Base-by-base conservation (phyloP, 78 protist species). In the Mantamonas sphyraenae region DNA sequence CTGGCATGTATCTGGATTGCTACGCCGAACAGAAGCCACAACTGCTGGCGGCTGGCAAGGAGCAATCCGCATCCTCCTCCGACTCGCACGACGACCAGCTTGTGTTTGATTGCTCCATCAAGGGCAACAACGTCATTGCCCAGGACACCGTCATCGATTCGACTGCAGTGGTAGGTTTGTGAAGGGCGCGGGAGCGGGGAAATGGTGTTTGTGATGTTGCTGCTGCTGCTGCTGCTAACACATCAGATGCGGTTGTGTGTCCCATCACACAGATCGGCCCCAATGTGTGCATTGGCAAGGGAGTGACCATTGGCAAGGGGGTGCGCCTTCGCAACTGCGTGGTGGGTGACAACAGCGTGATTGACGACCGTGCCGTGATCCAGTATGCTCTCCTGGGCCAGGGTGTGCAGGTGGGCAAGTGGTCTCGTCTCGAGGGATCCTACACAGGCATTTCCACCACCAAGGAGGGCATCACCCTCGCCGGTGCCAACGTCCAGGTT, bases 221-320 rank as follows among this genome's bases (percentile, higher is more conserved):
- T n/a, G n/a, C n/a, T n/a, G n/a, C n/a, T n/a, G n/a, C n/a, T n/a
- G n/a, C n/a, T 7, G 14, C 60, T 16, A 26, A 55, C 37, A 12
- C 60, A 55, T 26, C 60, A 55, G 30, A 16, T 55, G 30, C 24
- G 14, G 30, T 16, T 7, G 30, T 16, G 60, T 16, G 30, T 55
- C 24, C 30, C 31, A 7, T 4, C 53, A 38, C 59, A 1, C 38
- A 63, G 79, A 31, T 63, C 31, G 72, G 79, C 20, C 79, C 79
- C 26, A 39, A 73, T 31, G 78, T 63, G 39, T 14, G 38, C 42
- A 45, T 73, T 8, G 78, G 78, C 2, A 60, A 68, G 7, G 30
- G 58, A 19, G 62, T 24, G 39, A 7, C 3, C 28, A n/a, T 64
- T 30, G 56, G 50, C 3, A 42, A 31, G 16, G 79, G 79, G 30